Evolutionary conservation across 2,329 filamentous ascomycete genomes (phyloP).

Genomic region (Cladophialophora yegresii): DNA sequence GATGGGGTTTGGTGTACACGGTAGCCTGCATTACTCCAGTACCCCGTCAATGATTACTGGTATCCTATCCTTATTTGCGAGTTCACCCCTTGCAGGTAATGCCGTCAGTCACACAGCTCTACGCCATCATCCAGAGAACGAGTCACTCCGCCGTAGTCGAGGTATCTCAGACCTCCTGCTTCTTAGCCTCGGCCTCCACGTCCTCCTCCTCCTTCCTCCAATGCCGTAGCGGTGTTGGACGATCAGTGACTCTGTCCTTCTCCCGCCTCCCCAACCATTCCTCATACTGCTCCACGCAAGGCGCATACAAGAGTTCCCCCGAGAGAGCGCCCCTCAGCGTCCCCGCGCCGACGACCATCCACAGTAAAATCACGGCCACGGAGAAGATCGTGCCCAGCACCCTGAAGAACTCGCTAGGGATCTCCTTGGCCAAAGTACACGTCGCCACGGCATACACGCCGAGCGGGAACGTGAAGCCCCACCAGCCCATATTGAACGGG

Average conservation of each 20-base stretch:
- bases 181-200: not conserved
- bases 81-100: no score
- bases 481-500: conserved; percentile 65
- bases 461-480: conserved; percentile 62
- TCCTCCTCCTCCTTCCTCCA: conserved; percentile 4
- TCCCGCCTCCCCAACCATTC: conserved; percentile 1
- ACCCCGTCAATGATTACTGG: no score
- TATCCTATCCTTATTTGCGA: no score
- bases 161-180: not conserved
- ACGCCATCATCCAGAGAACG: no score
- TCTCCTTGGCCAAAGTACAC: conserved; percentile 49
- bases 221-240: not conserved
- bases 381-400: conserved; percentile 59
- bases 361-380: conserved; percentile 55
- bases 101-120: no score
- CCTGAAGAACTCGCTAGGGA: conserved; percentile 58
- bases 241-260: conserved; percentile 2
- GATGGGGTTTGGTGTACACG: no score
- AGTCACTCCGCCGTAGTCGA: no score
- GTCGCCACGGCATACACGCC: conserved; percentile 57
- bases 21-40: no score
- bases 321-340: conserved; percentile 53
- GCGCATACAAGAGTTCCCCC: conserved; percentile 57
- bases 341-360: conserved; percentile 56
- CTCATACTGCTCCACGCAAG: conserved; percentile 36